Evolutionary conservation across 2,329 filamentous ascomycete genomes (phyloP), one percentile per base, ranked within the genome.

Genomic region (Neonectria punicea): DNA sequence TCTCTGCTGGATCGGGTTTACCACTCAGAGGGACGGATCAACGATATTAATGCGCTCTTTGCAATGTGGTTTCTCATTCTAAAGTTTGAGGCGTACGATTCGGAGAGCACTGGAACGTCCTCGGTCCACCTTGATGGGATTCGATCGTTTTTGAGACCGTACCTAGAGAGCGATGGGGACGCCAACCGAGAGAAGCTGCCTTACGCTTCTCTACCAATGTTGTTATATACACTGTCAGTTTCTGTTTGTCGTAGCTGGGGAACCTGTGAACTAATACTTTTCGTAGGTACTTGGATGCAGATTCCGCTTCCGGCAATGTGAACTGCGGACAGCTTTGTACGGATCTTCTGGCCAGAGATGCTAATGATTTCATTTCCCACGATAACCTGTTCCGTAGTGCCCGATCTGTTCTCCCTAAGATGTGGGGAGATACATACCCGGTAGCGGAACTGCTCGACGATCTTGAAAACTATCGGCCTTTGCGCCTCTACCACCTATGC

Each of bases 31-130:
- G 63, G 61, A 7, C 41, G 55, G 28, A 46, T 53, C 0, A 32
- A 41, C 3, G 70, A 72, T 22, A 51, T 73, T 3, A 58, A 72
- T 16, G 70, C 70, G 1, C 7, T 72, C 2, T 72, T 72, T 25
- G 51, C 65, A 0, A 73, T 72, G 70, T 72, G 70, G 70, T 72
- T 73, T 5, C 62, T 72, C 0, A 71, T 72, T 7, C 8, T 72
- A 2, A 50, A 59, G 5, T 72, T 70, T 0, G 70, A 72, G 16
- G 62, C 67, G 14, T 63, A 57, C 20, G 68, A 73, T 5, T 68
- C 67, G 0, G 67, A 70, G 36, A 70, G 68, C 2, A 64, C 61
- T 0, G 64, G 36, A 3, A 65, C 70, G 1, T 71, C 67, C 1
- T 16, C 69, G 1, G 41, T 72, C 4, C 70, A 72, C 49, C 56